These are phyloP conservation scores for Ceratobasidium theobromae DNA, from an alignment of 1,284 basidiomycete species.

Conservation along the genomic window DNA sequence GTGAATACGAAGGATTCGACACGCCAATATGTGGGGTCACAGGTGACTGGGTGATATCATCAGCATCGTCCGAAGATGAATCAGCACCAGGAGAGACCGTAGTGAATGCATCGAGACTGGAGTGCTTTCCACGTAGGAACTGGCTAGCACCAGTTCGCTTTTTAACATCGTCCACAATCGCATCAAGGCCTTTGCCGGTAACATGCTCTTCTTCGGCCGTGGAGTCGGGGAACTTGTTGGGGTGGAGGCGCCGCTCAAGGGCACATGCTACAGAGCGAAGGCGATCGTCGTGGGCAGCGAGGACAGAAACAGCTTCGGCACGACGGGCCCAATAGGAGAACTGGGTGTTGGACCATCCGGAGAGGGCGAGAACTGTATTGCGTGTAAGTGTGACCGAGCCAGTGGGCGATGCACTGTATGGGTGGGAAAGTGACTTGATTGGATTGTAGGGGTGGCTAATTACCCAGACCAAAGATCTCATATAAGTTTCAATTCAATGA, in stretches of 20 bases:
- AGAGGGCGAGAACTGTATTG: conserved; percentile 50
- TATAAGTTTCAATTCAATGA: conserved; percentile 1
- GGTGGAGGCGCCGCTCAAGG: conserved; percentile 47
- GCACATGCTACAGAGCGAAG: conserved; percentile 48
- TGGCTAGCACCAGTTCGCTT: conserved; percentile 51
- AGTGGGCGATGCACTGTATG: conserved; percentile 45
- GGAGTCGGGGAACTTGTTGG: conserved; percentile 30
- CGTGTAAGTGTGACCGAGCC: conserved; percentile 52
- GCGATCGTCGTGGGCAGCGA: conserved; percentile 47
- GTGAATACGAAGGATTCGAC: conserved; percentile 15
- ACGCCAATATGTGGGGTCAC: conserved; percentile 25
- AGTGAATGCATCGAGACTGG: conserved; percentile 53
- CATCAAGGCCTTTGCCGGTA: conserved; percentile 51
- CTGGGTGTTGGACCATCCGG: conserved; percentile 55
- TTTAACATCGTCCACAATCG: conserved; percentile 54
- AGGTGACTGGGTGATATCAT: conserved; percentile 27
- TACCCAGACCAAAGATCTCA: not conserved
- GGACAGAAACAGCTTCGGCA: conserved; percentile 52
- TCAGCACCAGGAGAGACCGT: conserved; percentile 40
- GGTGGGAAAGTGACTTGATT: conserved; percentile 51
- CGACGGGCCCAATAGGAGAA: conserved; percentile 57
- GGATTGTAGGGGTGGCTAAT: conserved; percentile 54
- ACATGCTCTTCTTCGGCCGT: conserved; percentile 34
- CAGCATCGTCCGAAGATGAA: conserved; percentile 28
- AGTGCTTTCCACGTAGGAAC: conserved; percentile 55